Evolutionary conservation across 2,329 filamentous ascomycete genomes (phyloP).

Genomic region (Colletotrichum somersetense): DNA sequence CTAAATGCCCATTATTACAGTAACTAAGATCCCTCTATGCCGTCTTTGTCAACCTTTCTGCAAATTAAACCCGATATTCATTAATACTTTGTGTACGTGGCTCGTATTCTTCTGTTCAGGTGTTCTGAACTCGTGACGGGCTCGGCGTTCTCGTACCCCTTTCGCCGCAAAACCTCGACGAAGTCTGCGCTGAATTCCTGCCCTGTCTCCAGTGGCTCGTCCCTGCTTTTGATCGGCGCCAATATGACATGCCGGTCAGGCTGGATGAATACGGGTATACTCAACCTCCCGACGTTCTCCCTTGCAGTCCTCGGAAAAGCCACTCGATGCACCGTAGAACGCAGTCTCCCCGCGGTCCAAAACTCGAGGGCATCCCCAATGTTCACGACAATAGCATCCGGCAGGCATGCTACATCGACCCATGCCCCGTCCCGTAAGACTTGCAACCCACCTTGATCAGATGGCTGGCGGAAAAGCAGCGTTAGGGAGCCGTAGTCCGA

Average conservation of each 20-base stretch:
- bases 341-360: constrained; percentile 90
- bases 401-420: constrained; percentile 53
- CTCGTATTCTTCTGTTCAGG: constrained; percentile 36
- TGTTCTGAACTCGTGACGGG: constrained; percentile 40
- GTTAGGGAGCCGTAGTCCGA: constrained; percentile 84
- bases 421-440: constrained; percentile 72
- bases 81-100: constrained; percentile 31
- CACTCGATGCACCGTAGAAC: constrained; percentile 90
- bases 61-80: too few species aligned
- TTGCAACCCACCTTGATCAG: constrained; percentile 86
- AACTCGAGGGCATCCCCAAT: constrained; percentile 79
- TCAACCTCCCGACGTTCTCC: constrained; percentile 40
- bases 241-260: constrained; percentile 38
- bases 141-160: constrained; percentile 35
- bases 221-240: constrained; percentile 21
- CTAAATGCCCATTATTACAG: not conserved
- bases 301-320: constrained; percentile 67
- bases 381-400: constrained; percentile 77
- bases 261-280: constrained; percentile 42
- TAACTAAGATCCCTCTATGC: not conserved
- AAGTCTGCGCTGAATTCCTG: constrained; percentile 14
- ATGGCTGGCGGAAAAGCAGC: constrained; percentile 81
- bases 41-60: too few species aligned
- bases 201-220: not conserved
- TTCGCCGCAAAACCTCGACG: constrained; percentile 33